These are phyloP conservation scores for Xylaria acuta DNA, from an alignment of 495 filamentous ascomycete genomes.

Conservation along the genomic window DNA sequence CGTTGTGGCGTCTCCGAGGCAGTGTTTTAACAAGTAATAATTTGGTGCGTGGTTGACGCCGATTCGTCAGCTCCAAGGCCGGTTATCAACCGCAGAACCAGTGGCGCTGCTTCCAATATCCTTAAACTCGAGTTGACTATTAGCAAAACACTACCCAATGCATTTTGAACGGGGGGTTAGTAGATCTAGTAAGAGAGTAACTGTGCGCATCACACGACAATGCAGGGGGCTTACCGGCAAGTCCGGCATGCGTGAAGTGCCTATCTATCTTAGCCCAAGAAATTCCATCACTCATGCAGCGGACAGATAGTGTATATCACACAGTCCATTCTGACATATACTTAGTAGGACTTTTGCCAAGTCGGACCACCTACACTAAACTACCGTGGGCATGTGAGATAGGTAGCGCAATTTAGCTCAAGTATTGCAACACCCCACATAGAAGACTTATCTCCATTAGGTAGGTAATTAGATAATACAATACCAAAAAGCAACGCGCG, in stretches of 20 bases:
- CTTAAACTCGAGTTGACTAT: not conserved
- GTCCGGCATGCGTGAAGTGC: conserved; percentile 1
- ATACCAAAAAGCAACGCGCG: not conserved
- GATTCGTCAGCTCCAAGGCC: conserved; percentile 7
- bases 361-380: not conserved
- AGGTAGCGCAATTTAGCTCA: conserved; percentile 17
- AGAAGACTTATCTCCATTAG: conserved; percentile 21
- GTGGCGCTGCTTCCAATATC: not conserved
- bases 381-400: not conserved
- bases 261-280: not conserved
- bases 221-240: not conserved
- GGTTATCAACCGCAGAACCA: not conserved
- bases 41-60: conserved; percentile 1
- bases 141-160: not conserved
- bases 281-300: not conserved
- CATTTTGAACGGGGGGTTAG: too few species aligned
- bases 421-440: conserved; percentile 4
- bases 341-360: not conserved
- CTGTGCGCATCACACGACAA: not conserved
- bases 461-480: conserved; percentile 18
- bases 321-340: not conserved
- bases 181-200: too few species aligned
- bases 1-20: conserved; percentile 8
- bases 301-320: not conserved
- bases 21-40: conserved; percentile 6